Conservation (phyloP, 208 protist species). For the Wallacemonas sp. region DNA sequence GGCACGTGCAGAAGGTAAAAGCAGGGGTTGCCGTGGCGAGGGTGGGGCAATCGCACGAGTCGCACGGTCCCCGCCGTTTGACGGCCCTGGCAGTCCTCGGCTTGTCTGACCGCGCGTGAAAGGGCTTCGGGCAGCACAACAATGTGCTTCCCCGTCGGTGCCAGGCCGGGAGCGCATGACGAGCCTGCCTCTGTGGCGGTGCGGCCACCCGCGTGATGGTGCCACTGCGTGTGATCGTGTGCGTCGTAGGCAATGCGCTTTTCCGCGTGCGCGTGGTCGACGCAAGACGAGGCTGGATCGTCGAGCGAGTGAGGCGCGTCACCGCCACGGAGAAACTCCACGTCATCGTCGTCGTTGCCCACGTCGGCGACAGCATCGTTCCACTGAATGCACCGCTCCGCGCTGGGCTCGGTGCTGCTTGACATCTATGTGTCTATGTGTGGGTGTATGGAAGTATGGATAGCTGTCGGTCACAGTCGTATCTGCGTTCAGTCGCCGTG, state of each 20-base stretch:
- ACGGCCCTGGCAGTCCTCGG: neutral
- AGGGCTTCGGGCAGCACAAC: too few species aligned
- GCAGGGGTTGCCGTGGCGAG: slow-evolving; percentile 51
- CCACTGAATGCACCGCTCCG: slow-evolving; percentile 3
- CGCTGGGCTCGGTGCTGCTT: neutral
- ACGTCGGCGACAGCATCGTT: neutral
- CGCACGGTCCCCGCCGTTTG: neutral
- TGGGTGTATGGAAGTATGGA: neutral
- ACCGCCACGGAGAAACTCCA: too few species aligned
- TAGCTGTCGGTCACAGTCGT: neutral
- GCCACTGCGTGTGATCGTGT: slow-evolving; percentile 2
- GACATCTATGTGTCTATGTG: slow-evolving; percentile 5
- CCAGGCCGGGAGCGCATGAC: neutral
- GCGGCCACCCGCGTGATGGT: neutral
- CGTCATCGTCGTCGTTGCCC: too few species aligned
- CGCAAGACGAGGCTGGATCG: too few species aligned
- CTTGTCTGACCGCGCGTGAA: neutral
- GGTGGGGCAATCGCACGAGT: slow-evolving; percentile 57
- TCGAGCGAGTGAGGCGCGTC: too few species aligned
- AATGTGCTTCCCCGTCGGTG: neutral
- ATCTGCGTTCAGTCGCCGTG: too few species aligned
- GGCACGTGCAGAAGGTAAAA: slow-evolving; percentile 21
- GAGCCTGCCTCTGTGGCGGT: neutral
- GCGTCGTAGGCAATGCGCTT: slow-evolving; percentile 2
- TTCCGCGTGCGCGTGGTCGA: too few species aligned